phyloP scores from a whole-genome alignment of 805 yeast species.

The Suhomyces sp. region DNA sequence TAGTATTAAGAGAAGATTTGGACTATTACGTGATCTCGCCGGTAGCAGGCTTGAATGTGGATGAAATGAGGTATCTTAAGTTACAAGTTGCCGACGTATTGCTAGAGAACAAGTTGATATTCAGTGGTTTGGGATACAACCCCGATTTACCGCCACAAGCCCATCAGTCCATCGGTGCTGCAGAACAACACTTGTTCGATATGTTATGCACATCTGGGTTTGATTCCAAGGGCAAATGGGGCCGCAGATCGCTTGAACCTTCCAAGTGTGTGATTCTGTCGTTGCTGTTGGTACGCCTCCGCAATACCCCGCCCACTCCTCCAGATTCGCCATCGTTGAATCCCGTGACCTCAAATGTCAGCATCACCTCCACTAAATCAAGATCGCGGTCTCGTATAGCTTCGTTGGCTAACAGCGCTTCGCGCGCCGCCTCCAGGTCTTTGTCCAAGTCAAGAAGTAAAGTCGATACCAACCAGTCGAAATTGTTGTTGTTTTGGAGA shows the following conservation, averaged over 20 bases:
- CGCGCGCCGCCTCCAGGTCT: slow-evolving; percentile 57
- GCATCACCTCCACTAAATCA: slow-evolving; percentile 27
- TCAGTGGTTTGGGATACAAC: slow-evolving; percentile 73
- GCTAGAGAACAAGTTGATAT: slow-evolving; percentile 56
- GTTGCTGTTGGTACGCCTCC: slow-evolving; percentile 65
- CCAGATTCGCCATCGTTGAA: slow-evolving; percentile 43
- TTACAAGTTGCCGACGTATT: slow-evolving; percentile 68
- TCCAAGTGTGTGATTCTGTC: slow-evolving; percentile 84
- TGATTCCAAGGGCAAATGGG: slow-evolving; percentile 68
- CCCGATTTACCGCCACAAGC: slow-evolving; percentile 23
- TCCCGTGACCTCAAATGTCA: slow-evolving; percentile 40
- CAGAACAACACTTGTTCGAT: slow-evolving; percentile 91
- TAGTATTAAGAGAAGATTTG: slow-evolving; percentile 88
- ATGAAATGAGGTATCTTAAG: slow-evolving; percentile 67
- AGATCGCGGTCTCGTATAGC: slow-evolving; percentile 56
- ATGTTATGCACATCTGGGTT: slow-evolving; percentile 94
- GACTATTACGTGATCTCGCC: slow-evolving; percentile 92
- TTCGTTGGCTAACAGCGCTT: slow-evolving; percentile 53
- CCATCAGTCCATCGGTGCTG: slow-evolving; percentile 66
- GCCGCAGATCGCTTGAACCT: slow-evolving; percentile 83
- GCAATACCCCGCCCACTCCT: slow-evolving; percentile 33
- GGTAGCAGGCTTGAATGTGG: slow-evolving; percentile 48
- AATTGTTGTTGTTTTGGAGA: slow-evolving; percentile 88
- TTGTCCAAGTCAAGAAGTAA: slow-evolving; percentile 47
- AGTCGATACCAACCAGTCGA: slow-evolving; percentile 45